These are phyloP conservation scores for Lipomyces starkeyi DNA, from an alignment of 805 yeast genomes.

Conservation along the genomic window DNA sequence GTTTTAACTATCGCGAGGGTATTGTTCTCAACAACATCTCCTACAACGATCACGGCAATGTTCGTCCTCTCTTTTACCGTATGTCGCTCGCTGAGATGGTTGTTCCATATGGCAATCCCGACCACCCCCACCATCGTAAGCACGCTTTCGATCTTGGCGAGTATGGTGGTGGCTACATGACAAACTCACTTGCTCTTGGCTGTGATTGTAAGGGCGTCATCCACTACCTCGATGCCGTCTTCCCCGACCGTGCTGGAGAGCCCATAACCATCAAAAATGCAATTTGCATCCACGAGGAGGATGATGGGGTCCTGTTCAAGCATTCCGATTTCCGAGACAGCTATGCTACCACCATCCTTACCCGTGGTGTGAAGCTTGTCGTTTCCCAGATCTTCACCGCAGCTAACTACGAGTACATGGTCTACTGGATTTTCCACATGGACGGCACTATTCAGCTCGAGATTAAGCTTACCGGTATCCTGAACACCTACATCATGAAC, in stretches of 20 bases:
- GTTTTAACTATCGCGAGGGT: constrained; percentile 86
- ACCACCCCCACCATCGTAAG: constrained; percentile 80
- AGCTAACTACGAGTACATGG: constrained; percentile 83
- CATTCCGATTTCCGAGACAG: constrained; percentile 85
- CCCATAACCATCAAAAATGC: constrained; percentile 77
- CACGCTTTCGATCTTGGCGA: constrained; percentile 88
- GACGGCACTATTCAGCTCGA: constrained; percentile 84
- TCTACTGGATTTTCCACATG: constrained; percentile 82
- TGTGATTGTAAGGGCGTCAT: constrained; percentile 88
- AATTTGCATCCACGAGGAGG: constrained; percentile 85
- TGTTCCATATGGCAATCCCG: constrained; percentile 83
- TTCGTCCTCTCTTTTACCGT: constrained; percentile 72
- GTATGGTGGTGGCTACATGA: constrained; percentile 86
- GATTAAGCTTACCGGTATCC: constrained; percentile 79
- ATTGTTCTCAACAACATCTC: constrained; percentile 75
- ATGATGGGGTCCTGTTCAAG: constrained; percentile 77
- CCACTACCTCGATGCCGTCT: constrained; percentile 81
- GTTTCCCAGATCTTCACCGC: constrained; percentile 85
- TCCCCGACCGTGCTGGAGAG: constrained; percentile 69
- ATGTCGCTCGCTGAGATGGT: constrained; percentile 81
- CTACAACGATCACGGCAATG: constrained; percentile 77
- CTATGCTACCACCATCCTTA: constrained; percentile 73
- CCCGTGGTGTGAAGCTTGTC: constrained; percentile 75
- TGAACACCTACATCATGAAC: constrained; percentile 71
- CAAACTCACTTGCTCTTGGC: constrained; percentile 77